A percentile compares a stretch with the other conserved stretches of the same genome.
phyloP scores from a whole-genome alignment of 2,329 filamentous ascomycete species.

The Mariannaea elegans region DNA sequence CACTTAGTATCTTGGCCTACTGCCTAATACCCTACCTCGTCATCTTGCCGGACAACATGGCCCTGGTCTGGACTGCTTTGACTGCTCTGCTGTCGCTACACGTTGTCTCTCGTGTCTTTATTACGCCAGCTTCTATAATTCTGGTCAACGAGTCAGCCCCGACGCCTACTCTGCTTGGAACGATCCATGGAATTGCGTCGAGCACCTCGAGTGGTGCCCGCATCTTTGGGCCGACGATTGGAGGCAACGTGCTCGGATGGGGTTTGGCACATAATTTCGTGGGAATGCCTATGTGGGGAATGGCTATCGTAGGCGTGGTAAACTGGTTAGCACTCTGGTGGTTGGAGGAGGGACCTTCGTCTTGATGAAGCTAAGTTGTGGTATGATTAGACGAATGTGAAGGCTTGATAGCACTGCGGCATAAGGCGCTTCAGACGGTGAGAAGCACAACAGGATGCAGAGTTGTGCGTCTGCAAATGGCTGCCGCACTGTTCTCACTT shows the following conservation, averaged over 20 bases:
- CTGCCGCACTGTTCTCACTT: too few relatives aligned
- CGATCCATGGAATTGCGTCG: constrained; percentile 37
- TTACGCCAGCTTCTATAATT: constrained; percentile 37
- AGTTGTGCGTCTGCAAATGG: too few relatives aligned
- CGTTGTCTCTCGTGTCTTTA: constrained; percentile 34
- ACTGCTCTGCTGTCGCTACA: constrained; percentile 14
- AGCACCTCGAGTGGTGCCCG: constrained; percentile 36
- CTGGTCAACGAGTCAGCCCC: constrained; percentile 39
- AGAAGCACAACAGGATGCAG: too few relatives aligned
- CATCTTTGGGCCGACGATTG: constrained; percentile 35
- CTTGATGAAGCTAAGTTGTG: neutral
- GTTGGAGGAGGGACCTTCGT: neutral
- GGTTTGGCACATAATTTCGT: constrained; percentile 35
- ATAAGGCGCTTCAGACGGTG: too few relatives aligned
- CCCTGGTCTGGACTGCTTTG: constrained; percentile 25
- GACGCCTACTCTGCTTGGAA: constrained; percentile 31
- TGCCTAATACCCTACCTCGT: constrained; percentile 33
- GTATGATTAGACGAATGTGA: too few relatives aligned
- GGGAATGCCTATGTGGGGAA: constrained; percentile 32
- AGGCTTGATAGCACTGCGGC: too few relatives aligned
- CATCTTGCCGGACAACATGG: constrained; percentile 23
- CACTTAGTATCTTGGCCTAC: constrained; percentile 35
- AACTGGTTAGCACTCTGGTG: constrained; percentile 21
- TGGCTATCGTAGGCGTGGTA: constrained; percentile 6
- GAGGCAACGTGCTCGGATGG: constrained; percentile 36